Percentiles rank a stretch among this genome's conserved stretches.
Conservation (phyloP, 176 grass and related monocot species). For the Rhynchospora breviuscula region DNA sequence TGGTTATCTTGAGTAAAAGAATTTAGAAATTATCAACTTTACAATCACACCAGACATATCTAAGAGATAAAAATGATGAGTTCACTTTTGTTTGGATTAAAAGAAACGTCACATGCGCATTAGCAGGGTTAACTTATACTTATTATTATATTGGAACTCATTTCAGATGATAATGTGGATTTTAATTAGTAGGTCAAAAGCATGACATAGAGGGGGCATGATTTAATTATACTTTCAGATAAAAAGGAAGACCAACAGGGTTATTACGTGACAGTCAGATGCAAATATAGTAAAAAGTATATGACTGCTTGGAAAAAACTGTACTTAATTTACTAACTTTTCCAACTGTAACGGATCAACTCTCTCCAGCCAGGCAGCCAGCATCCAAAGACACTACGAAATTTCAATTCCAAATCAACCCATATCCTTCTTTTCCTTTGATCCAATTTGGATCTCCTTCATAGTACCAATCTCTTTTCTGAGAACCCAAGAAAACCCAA, state of each 20-base stretch:
- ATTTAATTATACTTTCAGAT: background rate
- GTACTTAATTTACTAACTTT: slow-evolving; percentile 7
- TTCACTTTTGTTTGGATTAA: background rate
- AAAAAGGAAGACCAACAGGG: background rate
- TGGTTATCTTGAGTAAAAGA: background rate
- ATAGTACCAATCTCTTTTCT: background rate
- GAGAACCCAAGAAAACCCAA: background rate
- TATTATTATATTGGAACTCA: too few relatives aligned
- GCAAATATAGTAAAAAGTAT: background rate
- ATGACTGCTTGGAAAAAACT: slow-evolving; percentile 3
- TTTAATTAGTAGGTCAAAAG: slow-evolving; percentile 7
- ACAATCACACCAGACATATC: background rate
- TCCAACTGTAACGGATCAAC: slow-evolving; percentile 21
- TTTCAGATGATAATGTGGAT: background rate
- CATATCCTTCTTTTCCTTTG: background rate
- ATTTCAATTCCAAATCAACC: background rate
- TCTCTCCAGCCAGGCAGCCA: slow-evolving; percentile 10
- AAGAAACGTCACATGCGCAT: too few relatives aligned
- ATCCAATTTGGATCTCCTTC: background rate
- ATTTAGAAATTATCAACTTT: background rate
- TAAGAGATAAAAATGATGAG: background rate
- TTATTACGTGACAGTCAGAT: background rate
- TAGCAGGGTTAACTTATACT: too few relatives aligned
- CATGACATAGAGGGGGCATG: background rate
- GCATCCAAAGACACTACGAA: background rate